Percentiles rank a stretch among this genome's conserved stretches.
These are phyloP conservation scores for Chenopodium suecicum DNA, from an alignment of 148 eudicot genomes.

Conservation along the genomic window DNA sequence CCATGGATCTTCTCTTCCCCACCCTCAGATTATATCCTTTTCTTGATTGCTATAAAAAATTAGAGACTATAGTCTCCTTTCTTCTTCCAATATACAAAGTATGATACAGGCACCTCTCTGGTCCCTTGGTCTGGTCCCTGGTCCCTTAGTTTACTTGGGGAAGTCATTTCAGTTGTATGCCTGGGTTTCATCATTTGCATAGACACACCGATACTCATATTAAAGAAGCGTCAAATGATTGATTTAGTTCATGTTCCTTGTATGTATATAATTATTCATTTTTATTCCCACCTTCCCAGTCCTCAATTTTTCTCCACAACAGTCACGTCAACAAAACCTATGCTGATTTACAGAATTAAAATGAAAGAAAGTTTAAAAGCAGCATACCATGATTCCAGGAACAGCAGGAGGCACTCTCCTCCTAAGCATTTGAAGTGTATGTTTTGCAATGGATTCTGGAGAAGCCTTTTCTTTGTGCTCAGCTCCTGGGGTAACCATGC, in stretches of 20 bases:
- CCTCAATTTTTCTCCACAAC: too few relatives aligned
- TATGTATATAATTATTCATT: background rate
- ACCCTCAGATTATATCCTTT: background rate
- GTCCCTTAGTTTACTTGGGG: too few relatives aligned
- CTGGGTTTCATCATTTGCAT: background rate
- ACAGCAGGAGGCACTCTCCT: slow-evolving; percentile 98
- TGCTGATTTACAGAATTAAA: background rate
- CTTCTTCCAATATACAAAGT: background rate
- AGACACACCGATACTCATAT: too few relatives aligned
- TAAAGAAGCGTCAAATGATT: background rate
- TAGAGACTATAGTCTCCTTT: background rate
- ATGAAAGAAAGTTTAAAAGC: slow-evolving; percentile 8
- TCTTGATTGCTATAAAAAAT: background rate
- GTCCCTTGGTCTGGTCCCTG: too few relatives aligned
- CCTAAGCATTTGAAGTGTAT: slow-evolving; percentile 77
- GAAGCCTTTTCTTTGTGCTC: slow-evolving; percentile 88
- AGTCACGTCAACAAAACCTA: background rate
- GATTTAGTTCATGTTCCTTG: background rate
- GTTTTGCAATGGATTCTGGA: slow-evolving; percentile 80
- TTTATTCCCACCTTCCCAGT: background rate
- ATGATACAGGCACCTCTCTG: too few relatives aligned
- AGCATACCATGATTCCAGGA: slow-evolving; percentile 90
- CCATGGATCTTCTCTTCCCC: background rate
- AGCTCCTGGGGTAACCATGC: slow-evolving; percentile 99
- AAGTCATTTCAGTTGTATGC: too few relatives aligned